Conservation (phyloP, 2,329 filamentous ascomycete species). For the Bipolaris gigantea region DNA sequence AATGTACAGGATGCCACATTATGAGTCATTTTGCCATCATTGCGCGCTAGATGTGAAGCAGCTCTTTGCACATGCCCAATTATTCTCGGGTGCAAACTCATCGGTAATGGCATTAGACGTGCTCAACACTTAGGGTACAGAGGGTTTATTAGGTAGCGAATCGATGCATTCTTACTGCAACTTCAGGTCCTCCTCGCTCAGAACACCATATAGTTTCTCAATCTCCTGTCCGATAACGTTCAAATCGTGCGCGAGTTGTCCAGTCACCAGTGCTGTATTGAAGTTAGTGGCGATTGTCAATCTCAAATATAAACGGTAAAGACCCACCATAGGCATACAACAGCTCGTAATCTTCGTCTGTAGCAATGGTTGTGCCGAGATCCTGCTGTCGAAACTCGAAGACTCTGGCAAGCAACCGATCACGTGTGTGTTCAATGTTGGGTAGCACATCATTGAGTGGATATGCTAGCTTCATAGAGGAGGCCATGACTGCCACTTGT, state of each 20-base stretch:
- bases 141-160: not conserved
- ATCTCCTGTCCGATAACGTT: slow-evolving; percentile 57
- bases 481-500: slow-evolving; percentile 69
- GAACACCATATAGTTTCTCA: slow-evolving; percentile 61
- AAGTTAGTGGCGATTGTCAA: slow-evolving; percentile 9
- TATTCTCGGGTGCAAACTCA: not conserved
- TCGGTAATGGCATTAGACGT: not conserved
- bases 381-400: slow-evolving; percentile 81
- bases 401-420: slow-evolving; percentile 82
- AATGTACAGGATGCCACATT: not conserved
- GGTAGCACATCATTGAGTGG: slow-evolving; percentile 88
- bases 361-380: slow-evolving; percentile 53
- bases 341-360: slow-evolving; percentile 83
- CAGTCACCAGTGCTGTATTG: slow-evolving; percentile 61
- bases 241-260: slow-evolving; percentile 61
- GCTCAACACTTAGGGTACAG: not conserved
- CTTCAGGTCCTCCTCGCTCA: slow-evolving; percentile 64
- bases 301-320: too few relatives aligned
- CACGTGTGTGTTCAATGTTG: slow-evolving; percentile 76
- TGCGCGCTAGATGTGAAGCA: not conserved
- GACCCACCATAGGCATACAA: slow-evolving; percentile 82
- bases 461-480: slow-evolving; percentile 91
- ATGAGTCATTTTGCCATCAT: slow-evolving; percentile 1
- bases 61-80: not conserved
- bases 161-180: slow-evolving; percentile 42